Conservation (phyloP, 1,284 basidiomycete species). For the Ustilago tritici region DNA sequence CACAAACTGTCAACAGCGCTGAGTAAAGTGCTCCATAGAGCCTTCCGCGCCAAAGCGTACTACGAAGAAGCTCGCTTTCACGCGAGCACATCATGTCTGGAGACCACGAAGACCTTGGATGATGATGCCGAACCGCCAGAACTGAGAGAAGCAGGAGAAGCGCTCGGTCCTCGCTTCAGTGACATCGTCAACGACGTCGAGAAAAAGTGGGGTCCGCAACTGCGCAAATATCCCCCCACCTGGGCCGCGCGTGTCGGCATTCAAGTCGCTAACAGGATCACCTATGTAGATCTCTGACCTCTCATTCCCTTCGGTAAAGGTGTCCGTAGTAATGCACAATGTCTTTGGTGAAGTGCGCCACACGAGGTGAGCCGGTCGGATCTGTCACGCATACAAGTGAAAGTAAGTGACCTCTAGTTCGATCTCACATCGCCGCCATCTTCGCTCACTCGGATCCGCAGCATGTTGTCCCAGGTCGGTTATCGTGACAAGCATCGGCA, state of each 20-base stretch:
- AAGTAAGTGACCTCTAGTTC: too few species aligned
- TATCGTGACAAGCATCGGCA: too few species aligned
- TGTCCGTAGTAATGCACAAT: background rate
- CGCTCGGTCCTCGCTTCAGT: slow-evolving; percentile 9
- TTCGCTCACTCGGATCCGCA: too few species aligned
- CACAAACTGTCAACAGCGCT: slow-evolving; percentile 27
- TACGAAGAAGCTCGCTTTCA: slow-evolving; percentile 54
- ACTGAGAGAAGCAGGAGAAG: background rate
- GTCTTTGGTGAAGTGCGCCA: background rate
- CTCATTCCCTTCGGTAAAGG: too few species aligned
- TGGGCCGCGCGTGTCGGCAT: slow-evolving; percentile 36
- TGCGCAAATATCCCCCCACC: slow-evolving; percentile 24
- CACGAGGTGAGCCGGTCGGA: too few species aligned
- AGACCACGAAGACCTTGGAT: background rate
- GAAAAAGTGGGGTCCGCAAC: slow-evolving; percentile 8
- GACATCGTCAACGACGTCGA: slow-evolving; percentile 18
- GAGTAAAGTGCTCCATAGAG: slow-evolving; percentile 25
- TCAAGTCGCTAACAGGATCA: slow-evolving; percentile 32
- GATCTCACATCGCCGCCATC: too few species aligned
- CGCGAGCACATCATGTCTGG: slow-evolving; percentile 36
- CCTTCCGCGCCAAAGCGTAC: slow-evolving; percentile 44
- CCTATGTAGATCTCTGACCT: slow-evolving; percentile 26
- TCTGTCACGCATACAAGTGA: too few species aligned
- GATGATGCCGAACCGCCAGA: background rate
- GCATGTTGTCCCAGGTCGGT: too few species aligned